A percentile compares a stretch with the other conserved stretches of the same genome.
These are phyloP conservation scores for Tylopilus sp. DNA, from an alignment of 768 basidiomycete species.

Conservation along the genomic window DNA sequence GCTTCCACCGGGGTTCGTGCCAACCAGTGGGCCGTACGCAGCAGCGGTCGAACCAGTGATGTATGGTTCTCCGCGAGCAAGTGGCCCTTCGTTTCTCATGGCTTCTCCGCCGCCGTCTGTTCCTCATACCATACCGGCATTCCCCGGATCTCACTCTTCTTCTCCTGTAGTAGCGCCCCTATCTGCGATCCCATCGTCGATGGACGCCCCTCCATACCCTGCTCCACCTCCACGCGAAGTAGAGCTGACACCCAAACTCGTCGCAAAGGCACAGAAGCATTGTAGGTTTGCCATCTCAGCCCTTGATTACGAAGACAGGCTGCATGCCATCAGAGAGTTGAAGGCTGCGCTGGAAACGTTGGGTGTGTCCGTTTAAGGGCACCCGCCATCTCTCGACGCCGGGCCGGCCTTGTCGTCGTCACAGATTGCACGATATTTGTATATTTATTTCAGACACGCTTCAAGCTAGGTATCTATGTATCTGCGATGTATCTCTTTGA, in stretches of 20 bases:
- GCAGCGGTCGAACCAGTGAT: conserved; percentile 7
- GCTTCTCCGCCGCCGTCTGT: conserved; percentile 20
- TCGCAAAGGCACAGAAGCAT: conserved; percentile 84
- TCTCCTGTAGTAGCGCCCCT: conserved; percentile 4
- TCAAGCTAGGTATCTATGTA: neutral
- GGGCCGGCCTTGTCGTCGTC: conserved; percentile 4
- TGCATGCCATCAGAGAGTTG: conserved; percentile 83
- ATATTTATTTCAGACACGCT: conserved; percentile 4
- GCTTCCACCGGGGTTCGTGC: conserved; percentile 30
- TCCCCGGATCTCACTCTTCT: neutral
- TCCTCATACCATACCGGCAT: conserved; percentile 8
- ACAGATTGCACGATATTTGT: neutral
- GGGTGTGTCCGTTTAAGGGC: conserved; percentile 41
- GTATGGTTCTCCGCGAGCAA: conserved; percentile 5
- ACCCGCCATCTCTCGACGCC: neutral
- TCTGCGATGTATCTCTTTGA: neutral
- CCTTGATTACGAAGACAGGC: conserved; percentile 92
- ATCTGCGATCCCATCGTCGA: neutral
- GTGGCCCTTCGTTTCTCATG: conserved; percentile 6
- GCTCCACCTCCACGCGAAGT: conserved; percentile 18
- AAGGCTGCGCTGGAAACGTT: conserved; percentile 67
- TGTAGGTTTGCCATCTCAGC: conserved; percentile 91
- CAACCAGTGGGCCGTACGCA: conserved; percentile 20
- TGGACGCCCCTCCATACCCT: conserved; percentile 19
- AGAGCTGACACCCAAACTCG: conserved; percentile 60